Base-by-base conservation (phyloP, 2,329 filamentous ascomycete species). In the Botrytis fabae region DNA sequence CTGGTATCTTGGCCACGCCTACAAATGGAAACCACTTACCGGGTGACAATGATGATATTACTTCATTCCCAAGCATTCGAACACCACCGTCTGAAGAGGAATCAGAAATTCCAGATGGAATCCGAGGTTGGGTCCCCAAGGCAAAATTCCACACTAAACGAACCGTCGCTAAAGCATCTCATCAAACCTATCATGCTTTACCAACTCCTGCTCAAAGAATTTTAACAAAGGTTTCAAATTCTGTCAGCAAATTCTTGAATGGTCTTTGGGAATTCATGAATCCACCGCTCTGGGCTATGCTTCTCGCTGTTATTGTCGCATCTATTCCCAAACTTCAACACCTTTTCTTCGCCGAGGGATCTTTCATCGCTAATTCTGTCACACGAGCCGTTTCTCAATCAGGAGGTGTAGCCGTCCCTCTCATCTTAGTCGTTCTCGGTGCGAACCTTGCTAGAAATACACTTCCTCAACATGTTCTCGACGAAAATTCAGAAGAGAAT, bases 231-330 rank as follows among this genome's bases (percentile, higher is more conserved):
- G 75, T 84, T 28, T 83, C 81, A 62, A 81, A 79, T 46, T 83
- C 81, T 60, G 70, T 84, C 44, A 78, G 77, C 82, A 87, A 81
- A 75, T 91, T 93, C 77, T 83, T 88, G 77, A 83, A 83, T 66
- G 94, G 94, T 70, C 81, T 95, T 20, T 96, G 93, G 92, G 92
- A 93, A 65, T 97, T 98, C 82, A 98, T 99, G 95, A 98, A 98
- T 83, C 95, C 96, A 60, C 96, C 96, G 0, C 90, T 99, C 40
- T 98, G 95, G 94, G 95, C 96, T 44, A 98, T 99, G 96, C 85
- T 98, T 48, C 85, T 91, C 57, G 93, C 96, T n/a, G 91, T 98
- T 63, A 84, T 97, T 69, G 93, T 99, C 9, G 96, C 96, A 4
- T 97, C 94, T 0, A 89, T 98, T 9, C 96, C 96, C 0, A 80